Evolutionary conservation across 1,284 basidiomycete genomes (phyloP), one percentile per base, ranked within the genome.

Genomic region (Phylloporus sp.): DNA sequence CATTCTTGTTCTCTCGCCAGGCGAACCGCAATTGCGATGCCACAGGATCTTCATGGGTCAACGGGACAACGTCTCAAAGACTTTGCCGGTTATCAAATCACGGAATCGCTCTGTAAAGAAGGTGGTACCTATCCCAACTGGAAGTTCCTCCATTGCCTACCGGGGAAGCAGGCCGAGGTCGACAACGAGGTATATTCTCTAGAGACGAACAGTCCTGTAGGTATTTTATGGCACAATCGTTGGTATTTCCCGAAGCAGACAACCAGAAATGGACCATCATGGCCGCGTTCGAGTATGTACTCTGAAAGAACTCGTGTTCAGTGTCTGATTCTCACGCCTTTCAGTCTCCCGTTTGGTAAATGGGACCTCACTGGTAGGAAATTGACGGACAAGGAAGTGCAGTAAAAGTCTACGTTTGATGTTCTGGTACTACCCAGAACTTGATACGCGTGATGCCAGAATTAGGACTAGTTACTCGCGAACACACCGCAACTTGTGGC

Each of bases 41-140:
- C n/a, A 26, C 70, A 95, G 93, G 94, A 96, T 99, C 50, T 98
- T 95, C 6, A 99, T 99, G 97, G 98, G 97, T 32, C 96, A 98
- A n/a, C n/a, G n/a, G n/a, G n/a, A n/a, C n/a, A 95, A 71, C 90
- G 98, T 39, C 78, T 98, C 56, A 81, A 87, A 61, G 96, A 95
- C 65, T 99, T 99, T 78, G 70, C 85, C 13, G 97, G 97, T 4
- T 99, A 96, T 79, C 98, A 98, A 75, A 90, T 99, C 53, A 98
- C 97, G 1, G 95, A 98, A 75, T 76, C 84, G 58, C 83, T 96
- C 47, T 95, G 94, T 76, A 79, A 80, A 31, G 84, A 87, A 58
- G 92, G 93, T 6, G 93, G 91, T 13, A 96, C 96, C 20, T 92
- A 95, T 55, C 85, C 87, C 4, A 82, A 95, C 72, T 98, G 96